phyloP scores from a whole-genome alignment of 768 basidiomycete genomes.

The Pulveroboletus ravenelii region DNA sequence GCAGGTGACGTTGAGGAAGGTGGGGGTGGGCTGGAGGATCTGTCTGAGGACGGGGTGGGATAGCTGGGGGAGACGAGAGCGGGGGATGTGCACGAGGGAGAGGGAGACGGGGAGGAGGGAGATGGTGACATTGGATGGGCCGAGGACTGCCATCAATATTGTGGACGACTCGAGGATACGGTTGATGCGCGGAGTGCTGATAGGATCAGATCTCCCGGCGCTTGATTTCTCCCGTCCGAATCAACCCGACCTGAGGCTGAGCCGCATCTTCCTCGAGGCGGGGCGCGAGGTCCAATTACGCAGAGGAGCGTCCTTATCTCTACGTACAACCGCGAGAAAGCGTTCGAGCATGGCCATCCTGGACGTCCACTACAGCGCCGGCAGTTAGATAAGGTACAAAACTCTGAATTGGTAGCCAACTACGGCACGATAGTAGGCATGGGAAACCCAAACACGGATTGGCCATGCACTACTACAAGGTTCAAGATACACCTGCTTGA shows the following conservation, averaged over 20 bases:
- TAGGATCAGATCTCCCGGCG: constrained; percentile 6
- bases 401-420: no score
- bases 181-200: constrained; percentile 10
- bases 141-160: constrained; percentile 22
- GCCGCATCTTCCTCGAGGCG: background rate
- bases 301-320: constrained; percentile 4
- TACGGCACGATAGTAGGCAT: background rate
- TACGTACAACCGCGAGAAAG: background rate
- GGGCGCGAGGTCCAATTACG: background rate
- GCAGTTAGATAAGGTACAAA: no score
- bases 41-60: constrained; percentile 62
- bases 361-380: no score
- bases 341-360: no score
- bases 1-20: constrained; percentile 71
- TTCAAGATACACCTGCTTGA: constrained; percentile 5
- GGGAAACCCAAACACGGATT: no score
- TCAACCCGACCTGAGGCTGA: background rate
- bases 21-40: constrained; percentile 60
- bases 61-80: constrained; percentile 55
- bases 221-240: background rate
- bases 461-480: constrained; percentile 3
- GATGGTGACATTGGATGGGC: constrained; percentile 47
- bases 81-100: constrained; percentile 70
- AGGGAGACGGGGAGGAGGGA: constrained; percentile 68
- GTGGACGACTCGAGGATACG: background rate